These are phyloP conservation scores for Hanseniaspora uvarum DNA, from an alignment of 1,139 yeast genomes.

Conservation along the genomic window DNA sequence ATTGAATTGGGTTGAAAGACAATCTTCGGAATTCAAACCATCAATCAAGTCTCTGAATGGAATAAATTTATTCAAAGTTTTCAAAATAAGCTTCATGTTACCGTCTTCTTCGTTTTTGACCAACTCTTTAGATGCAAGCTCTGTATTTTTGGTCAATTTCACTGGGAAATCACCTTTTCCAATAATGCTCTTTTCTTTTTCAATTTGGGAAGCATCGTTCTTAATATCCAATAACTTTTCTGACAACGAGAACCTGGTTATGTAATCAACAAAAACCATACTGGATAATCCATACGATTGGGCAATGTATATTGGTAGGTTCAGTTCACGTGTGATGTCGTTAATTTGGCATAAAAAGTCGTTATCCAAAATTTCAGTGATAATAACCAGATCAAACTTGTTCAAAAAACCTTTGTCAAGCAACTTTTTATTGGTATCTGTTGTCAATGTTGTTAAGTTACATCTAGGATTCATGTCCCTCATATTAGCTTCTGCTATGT, in stretches of 20 bases:
- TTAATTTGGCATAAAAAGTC: conserved; percentile 41
- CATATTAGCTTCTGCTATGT: conserved; percentile 45
- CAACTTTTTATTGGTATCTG: conserved; percentile 31
- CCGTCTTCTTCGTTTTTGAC: conserved; percentile 3
- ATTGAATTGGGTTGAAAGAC: conserved; percentile 12
- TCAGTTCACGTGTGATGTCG: conserved; percentile 42
- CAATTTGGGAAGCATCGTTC: conserved; percentile 6
- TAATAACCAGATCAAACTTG: conserved; percentile 63
- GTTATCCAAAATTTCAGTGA: conserved; percentile 50
- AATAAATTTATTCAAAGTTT: conserved; percentile 1
- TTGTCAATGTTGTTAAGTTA: conserved; percentile 36
- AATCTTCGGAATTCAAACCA: neutral
- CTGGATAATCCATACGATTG: conserved; percentile 77
- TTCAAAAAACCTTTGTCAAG: conserved; percentile 37
- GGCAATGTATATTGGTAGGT: conserved; percentile 58
- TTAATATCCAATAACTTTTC: conserved; percentile 31
- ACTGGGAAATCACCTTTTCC: neutral
- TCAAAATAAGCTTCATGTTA: neutral
- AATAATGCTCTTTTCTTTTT: neutral
- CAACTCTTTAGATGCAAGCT: conserved; percentile 1
- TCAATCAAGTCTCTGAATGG: neutral
- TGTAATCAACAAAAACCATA: conserved; percentile 67
- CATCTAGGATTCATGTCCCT: conserved; percentile 75
- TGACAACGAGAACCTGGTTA: conserved; percentile 43
- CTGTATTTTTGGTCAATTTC: conserved; percentile 2